Evolutionary conservation across 306 rosid genomes (phyloP).

Genomic region (Ormosia emarginata): DNA sequence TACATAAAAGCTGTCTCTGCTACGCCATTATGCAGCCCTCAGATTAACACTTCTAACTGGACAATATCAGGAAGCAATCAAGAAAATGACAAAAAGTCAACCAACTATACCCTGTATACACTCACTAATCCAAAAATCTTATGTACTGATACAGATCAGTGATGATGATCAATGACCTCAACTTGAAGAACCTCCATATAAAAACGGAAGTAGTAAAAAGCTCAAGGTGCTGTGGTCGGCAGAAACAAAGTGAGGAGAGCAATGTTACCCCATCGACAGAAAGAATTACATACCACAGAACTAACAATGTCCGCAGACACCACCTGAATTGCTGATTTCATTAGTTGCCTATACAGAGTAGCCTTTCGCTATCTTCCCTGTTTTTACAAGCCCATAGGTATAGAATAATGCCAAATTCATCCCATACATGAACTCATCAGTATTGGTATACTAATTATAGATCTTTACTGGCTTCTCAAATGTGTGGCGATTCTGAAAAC

Average conservation of each 20-base stretch:
- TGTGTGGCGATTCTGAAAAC: conserved; percentile 76
- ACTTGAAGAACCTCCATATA: conserved; percentile 37
- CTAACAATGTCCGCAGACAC: conserved; percentile 43
- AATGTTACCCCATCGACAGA: conserved; percentile 47
- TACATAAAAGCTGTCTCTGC: conserved; percentile 30
- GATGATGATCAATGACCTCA: conserved; percentile 40
- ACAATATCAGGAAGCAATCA: conserved; percentile 37
- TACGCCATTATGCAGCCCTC: conserved; percentile 36
- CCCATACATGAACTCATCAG: conserved; percentile 24
- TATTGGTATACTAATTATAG: conserved; percentile 54
- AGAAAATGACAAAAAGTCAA: conserved; percentile 35
- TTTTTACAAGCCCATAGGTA: conserved; percentile 36
- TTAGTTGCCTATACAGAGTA: conserved; percentile 40
- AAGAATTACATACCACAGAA: conserved; percentile 58
- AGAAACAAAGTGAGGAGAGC: conserved; percentile 40
- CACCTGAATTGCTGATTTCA: conserved; percentile 41
- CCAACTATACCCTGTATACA: conserved; percentile 66
- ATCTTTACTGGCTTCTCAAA: conserved; percentile 90
- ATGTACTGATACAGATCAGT: conserved; percentile 55
- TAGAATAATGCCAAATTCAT: conserved; percentile 34
- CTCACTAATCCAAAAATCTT: conserved; percentile 64
- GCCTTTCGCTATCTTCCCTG: conserved; percentile 25
- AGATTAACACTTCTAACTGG: conserved; percentile 24
- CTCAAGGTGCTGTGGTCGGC: conserved; percentile 35
- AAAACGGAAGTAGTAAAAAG: conserved; percentile 35